phyloP scores from a whole-genome alignment of 345 rosid species.

The Punica granatum region DNA sequence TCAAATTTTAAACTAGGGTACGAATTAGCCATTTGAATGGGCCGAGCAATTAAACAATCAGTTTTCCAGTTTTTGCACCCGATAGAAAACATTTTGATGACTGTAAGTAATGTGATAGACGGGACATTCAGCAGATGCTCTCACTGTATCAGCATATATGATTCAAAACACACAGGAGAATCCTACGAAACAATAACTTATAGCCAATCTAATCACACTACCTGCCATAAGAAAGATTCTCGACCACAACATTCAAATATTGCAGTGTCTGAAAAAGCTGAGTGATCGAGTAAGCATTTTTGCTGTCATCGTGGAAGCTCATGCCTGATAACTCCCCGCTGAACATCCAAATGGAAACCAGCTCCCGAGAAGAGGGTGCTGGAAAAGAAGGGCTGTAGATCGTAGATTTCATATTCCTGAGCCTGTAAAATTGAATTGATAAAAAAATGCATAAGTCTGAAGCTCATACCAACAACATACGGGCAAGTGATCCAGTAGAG shows the following conservation, averaged over 20 bases:
- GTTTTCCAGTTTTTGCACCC: too few relatives aligned
- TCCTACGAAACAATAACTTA: not conserved
- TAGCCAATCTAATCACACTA: not conserved
- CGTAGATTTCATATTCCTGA: conserved; percentile 69
- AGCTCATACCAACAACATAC: not conserved
- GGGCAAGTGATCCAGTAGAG: not conserved
- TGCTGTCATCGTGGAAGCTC: conserved; percentile 21
- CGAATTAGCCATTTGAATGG: too few relatives aligned
- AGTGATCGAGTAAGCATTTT: not conserved
- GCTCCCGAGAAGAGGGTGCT: conserved; percentile 62
- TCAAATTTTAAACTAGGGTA: too few relatives aligned
- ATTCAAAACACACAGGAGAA: not conserved
- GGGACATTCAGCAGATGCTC: too few relatives aligned
- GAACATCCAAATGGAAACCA: conserved; percentile 58
- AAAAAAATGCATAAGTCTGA: too few relatives aligned
- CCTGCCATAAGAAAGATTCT: not conserved
- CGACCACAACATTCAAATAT: not conserved
- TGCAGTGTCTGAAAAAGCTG: not conserved
- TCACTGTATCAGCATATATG: too few relatives aligned
- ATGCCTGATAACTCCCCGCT: conserved; percentile 47
- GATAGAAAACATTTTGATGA: too few relatives aligned
- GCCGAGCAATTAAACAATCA: too few relatives aligned
- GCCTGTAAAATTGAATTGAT: conserved; percentile 42
- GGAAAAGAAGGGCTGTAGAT: conserved; percentile 67
- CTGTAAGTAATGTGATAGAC: too few relatives aligned